Conservation (phyloP, 768 basidiomycete genomes). For the Pleurotus citrinopileatus region DNA sequence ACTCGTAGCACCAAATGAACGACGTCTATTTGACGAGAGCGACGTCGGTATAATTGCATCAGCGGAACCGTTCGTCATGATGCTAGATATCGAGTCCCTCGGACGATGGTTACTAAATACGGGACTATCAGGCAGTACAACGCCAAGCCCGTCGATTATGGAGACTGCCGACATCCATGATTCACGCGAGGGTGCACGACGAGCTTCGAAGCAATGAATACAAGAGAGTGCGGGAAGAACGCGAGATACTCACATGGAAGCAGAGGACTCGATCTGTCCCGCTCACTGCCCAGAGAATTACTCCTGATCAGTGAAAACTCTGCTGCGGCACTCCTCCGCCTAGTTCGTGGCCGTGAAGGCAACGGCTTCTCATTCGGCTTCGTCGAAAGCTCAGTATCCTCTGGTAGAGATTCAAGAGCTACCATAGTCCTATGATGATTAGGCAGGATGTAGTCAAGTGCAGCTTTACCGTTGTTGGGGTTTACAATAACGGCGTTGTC, state of each 20-base stretch:
- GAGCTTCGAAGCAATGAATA: constrained; percentile 4
- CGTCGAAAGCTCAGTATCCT: constrained; percentile 12
- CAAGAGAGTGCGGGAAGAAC: neutral
- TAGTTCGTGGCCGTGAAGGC: neutral
- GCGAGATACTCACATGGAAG: neutral
- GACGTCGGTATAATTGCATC: constrained; percentile 52
- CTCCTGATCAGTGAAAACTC: neutral
- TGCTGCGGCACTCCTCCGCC: neutral
- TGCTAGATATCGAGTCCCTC: constrained; percentile 51
- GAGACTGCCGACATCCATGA: constrained; percentile 20
- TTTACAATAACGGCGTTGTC: constrained; percentile 39
- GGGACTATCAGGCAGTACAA: constrained; percentile 7
- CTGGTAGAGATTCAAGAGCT: constrained; percentile 15
- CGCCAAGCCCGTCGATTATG: constrained; percentile 1
- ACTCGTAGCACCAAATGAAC: constrained; percentile 6
- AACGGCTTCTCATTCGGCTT: neutral
- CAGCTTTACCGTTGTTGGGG: constrained; percentile 24
- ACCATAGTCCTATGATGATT: constrained; percentile 1
- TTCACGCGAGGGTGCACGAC: neutral
- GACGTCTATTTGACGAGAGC: constrained; percentile 7
- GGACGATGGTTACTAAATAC: constrained; percentile 25
- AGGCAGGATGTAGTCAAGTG: constrained; percentile 3
- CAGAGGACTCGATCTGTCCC: neutral
- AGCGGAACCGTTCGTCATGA: constrained; percentile 54
- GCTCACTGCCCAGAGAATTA: neutral